A percentile compares a stretch with the other conserved stretches of the same genome.
phyloP scores from a whole-genome alignment of 225 moss, liverwort and hornwort genomes.

The Polytrichum formosum region DNA sequence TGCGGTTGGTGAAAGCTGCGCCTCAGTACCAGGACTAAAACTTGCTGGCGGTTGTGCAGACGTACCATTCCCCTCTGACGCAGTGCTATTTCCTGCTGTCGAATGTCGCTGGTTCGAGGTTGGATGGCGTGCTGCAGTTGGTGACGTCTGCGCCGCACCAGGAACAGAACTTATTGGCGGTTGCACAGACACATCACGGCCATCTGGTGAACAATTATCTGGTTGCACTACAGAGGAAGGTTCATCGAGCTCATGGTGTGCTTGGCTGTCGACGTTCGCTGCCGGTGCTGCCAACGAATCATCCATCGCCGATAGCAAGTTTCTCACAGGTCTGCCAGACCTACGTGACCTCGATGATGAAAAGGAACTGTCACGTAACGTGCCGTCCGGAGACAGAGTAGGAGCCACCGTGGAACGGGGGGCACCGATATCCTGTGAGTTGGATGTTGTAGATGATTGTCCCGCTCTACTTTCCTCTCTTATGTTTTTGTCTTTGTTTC shows the following conservation, averaged over 20 bases:
- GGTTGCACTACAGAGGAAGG: no score
- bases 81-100: constrained; percentile 4
- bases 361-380: neutral
- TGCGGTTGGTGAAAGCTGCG: neutral
- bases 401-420: neutral
- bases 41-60: constrained; percentile 10
- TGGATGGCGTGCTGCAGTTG: neutral
- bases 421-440: neutral
- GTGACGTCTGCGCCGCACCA: no score
- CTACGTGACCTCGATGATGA: neutral
- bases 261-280: no score
- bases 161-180: no score
- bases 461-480: neutral
- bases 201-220: no score
- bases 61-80: constrained; percentile 5
- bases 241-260: no score
- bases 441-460: neutral
- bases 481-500: neutral
- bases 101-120: neutral
- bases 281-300: neutral
- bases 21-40: neutral
- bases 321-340: neutral
- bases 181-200: no score
- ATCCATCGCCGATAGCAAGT: neutral
- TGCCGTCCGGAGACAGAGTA: neutral